Base-by-base conservation (phyloP, 2,329 filamentous ascomycete species). In the Colletotrichum karsti region DNA sequence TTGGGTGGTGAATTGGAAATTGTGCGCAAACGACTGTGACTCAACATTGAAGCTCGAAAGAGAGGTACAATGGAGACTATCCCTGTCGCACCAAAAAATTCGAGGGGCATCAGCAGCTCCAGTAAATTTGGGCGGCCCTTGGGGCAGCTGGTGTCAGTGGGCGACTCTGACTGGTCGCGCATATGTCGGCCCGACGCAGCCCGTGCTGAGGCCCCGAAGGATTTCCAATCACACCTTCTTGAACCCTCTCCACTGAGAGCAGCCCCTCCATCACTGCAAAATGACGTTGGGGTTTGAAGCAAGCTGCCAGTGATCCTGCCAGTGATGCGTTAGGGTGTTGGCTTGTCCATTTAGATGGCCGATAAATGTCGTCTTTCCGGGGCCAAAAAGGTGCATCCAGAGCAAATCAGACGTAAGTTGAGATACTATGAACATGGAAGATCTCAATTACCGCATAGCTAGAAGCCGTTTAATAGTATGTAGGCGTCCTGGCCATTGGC, bases 11-110 rank as follows among this genome's bases (percentile, higher is more conserved):
- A 65, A 58, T 68, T 54, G 46, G 33, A 59, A 59, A 54, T 58
- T 68, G 65, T 59, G 65, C 65, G 60, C 53, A 59, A 54, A 41
- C 37, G 26, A 39, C 33, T 68, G 60, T 68, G 65, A 68, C 65
- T 68, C 65, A 67, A 67, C 51, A 48, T 22, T 55, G 60, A 68
- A 68, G 65, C 65, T 68, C 22, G 24, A 12, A 46, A 26, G 60
- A 63, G 48, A 59, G 63, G 44, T 24, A 57, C 64, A 58, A 33
- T 54, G 28, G 46, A 51, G 35, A 26, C 20, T 9, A 58, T 26
- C 65, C 64, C 53, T 68, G 65, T 68, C 65, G 50, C 65, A 33
- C 65, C 62, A 65, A 68, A 68, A 68, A 68, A 24, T 65, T 68
- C 65, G 65, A 68, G 65, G 65, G 65, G 65, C 59, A 67, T 44